Evolutionary conservation across 2,329 filamentous ascomycete genomes (phyloP), one percentile per base, ranked within the genome.

Genomic region (Talaromyces pinophilus): DNA sequence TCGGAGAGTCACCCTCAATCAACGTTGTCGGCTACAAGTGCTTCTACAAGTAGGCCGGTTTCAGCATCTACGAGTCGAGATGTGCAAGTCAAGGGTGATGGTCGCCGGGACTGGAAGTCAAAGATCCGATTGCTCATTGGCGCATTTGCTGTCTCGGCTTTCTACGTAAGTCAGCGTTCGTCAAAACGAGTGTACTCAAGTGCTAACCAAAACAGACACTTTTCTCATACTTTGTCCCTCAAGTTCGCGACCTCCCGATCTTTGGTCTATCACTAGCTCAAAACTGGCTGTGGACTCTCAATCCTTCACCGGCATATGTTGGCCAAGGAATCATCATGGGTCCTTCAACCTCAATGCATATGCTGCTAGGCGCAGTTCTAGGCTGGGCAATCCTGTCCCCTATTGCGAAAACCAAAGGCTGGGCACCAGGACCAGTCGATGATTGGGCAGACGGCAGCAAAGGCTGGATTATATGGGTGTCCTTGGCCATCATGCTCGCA

Each of bases 311-410:
- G n/a, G 95, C 95, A 2, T 99, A 99, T 76, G 88, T 98, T 30
- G 95, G 95, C 0, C 95, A 99, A 79, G 95, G 95, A 11, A 96
- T 99, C 69, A 98, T 99, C 74, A 99, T 99, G 95, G 95, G 95
- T 0, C 92, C 94, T 3, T 90, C 92, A 46, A 99, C 95, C 0
- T 98, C 94, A 2, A 84, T 96, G 62, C 94, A 98, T 72, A 99
- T 99, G 95, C 85, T 97, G 0, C 81, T 98, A 2, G 95, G 95
- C 5, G 93, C 95, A 3, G 77, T 96, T 17, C 74, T 97, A 10
- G 95, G 95, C 30, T 99, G 95, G 95, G 95, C 88, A 0, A 77
- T 98, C 5, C 83, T 99, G 1, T 97, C 93, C 2, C 95, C 95
- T 0, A 78, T 98, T 7, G 93, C 95, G 3, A 97, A 97, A 77